Evolutionary conservation across 2,329 filamentous ascomycete genomes (phyloP), one percentile per base, ranked within the genome.

Genomic region (Emericellopsis atlantica): DNA sequence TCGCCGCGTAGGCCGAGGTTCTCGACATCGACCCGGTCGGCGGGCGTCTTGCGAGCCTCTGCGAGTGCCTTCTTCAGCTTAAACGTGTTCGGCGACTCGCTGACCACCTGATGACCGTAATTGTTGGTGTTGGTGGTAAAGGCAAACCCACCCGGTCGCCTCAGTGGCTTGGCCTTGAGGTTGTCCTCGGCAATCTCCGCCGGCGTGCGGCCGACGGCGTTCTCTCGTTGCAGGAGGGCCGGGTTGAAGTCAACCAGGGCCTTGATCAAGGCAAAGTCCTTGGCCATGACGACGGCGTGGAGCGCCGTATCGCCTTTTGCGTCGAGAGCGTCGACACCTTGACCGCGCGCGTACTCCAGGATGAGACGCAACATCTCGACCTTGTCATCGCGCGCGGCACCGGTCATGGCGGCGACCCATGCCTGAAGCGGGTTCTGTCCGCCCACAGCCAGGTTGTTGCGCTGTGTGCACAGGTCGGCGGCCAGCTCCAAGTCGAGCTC

Each of bases 151-250:
- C 33, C 39, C 2, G 53, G 55, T 15, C 47, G 46, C 26, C 44
- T 38, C n/a, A 68, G 57, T 35, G 58, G 57, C 7, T 54, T 50
- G 7, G 60, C 57, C 3, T 73, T 60, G 44, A 70, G 69, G 2
- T 58, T 56, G 40, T 83, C 78, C 39, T 74, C 64, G 0, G 79
- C 76, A 38, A 84, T 60, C 49, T 92, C 84, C 23, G 71, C 67
- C 0, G 85, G 81, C 0, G 84, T 92, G 14, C 74, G 70, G 2
- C 86, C 86, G 0, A 83, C 83, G 0, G 83, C 76, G 48, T 89
- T 89, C 55, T 92, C 86, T 18, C 79, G 73, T 48, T 74, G 70
- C 0, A 87, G 61, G 2, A 88, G 64, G 22, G 67, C 65, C 0
- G 80, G 74, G 15, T 73, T 66, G 47, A 63, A 63, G 9, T 72